Percentiles rank a stretch among this genome's conserved stretches.
Conservation (phyloP, 108 stramenopile species). For the Tribonema minus region DNA sequence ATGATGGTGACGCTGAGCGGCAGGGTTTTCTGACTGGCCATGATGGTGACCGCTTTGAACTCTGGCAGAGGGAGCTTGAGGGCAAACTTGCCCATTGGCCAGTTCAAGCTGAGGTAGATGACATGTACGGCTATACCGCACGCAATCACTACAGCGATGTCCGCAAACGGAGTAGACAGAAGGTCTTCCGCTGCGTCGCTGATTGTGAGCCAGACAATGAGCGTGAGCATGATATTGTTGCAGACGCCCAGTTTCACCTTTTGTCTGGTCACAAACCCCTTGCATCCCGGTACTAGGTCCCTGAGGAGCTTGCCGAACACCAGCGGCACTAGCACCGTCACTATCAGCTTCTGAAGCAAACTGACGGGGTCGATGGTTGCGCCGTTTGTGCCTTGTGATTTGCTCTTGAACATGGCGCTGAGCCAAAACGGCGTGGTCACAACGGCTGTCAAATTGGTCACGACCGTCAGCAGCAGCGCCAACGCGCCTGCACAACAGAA, state of each 20-base stretch:
- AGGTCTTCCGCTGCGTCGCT: slow-evolving; percentile 19
- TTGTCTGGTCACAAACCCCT: slow-evolving; percentile 1
- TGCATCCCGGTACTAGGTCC: slow-evolving; percentile 7
- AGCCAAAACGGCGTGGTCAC: slow-evolving; percentile 32
- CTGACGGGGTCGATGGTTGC: slow-evolving; percentile 21
- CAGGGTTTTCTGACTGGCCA: slow-evolving; percentile 29
- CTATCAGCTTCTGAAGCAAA: slow-evolving; percentile 24
- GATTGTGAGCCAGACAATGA: slow-evolving; percentile 38
- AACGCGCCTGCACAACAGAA: no score
- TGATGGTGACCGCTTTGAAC: slow-evolving; percentile 39
- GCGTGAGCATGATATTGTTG: slow-evolving; percentile 27
- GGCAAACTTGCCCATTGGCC: slow-evolving; percentile 5
- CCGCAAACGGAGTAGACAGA: background rate
- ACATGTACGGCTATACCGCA: slow-evolving; percentile 13
- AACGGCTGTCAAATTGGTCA: slow-evolving; percentile 31
- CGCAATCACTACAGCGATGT: slow-evolving; percentile 31
- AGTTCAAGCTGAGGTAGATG: slow-evolving; percentile 31
- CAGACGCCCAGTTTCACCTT: slow-evolving; percentile 23
- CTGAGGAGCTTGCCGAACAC: slow-evolving; percentile 25
- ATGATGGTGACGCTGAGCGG: slow-evolving; percentile 26
- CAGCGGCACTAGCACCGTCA: slow-evolving; percentile 28
- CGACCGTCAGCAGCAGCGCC: slow-evolving; percentile 34
- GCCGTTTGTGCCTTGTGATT: background rate
- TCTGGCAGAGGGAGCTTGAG: slow-evolving; percentile 22
- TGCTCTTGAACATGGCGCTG: slow-evolving; percentile 3